Evolutionary conservation across 257 asterid species (phyloP).

Genomic region (Jaltomata sinuosa): DNA sequence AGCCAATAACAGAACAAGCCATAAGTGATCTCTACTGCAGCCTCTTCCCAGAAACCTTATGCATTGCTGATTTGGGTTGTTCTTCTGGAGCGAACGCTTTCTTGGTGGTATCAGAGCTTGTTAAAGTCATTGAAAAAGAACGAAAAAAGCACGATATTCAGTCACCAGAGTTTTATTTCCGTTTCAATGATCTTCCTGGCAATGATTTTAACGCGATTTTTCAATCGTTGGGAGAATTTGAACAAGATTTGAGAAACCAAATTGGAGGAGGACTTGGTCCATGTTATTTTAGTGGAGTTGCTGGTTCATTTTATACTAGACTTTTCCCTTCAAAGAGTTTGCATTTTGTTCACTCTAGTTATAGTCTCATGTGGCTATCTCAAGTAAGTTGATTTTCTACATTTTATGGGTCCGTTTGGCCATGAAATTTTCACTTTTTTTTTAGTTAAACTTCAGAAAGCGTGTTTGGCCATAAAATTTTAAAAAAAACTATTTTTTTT

Average conservation of each 20-base stretch:
- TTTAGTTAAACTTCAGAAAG: too few species aligned
- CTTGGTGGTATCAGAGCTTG: conserved; percentile 15
- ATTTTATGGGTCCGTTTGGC: too few species aligned
- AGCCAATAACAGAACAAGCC: conserved; percentile 30
- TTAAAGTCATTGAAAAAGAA: conserved; percentile 10
- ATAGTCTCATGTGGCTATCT: conserved; percentile 66
- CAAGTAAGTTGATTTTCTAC: conserved; percentile 9
- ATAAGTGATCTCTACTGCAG: conserved; percentile 12
- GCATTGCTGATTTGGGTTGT: conserved; percentile 11
- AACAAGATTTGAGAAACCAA: conserved; percentile 10
- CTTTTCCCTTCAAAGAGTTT: conserved; percentile 41
- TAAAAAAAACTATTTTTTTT: too few species aligned
- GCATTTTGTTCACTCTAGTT: conserved; percentile 65
- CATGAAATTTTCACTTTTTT: too few species aligned
- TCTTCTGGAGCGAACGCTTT: conserved; percentile 10
- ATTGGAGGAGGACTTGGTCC: conserved; percentile 15
- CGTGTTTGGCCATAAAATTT: too few species aligned
- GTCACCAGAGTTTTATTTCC: conserved; percentile 39
- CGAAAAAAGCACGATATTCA: conserved; percentile 5
- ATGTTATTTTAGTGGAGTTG: conserved; percentile 39
- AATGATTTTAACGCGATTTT: conserved; percentile 63
- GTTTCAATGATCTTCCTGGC: conserved; percentile 55
- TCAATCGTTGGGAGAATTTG: conserved; percentile 24
- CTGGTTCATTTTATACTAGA: conserved; percentile 53
- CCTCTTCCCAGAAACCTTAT: neutral